These are phyloP conservation scores for Citrus unshiu DNA, from an alignment of 345 rosid species.

Conservation along the genomic window DNA sequence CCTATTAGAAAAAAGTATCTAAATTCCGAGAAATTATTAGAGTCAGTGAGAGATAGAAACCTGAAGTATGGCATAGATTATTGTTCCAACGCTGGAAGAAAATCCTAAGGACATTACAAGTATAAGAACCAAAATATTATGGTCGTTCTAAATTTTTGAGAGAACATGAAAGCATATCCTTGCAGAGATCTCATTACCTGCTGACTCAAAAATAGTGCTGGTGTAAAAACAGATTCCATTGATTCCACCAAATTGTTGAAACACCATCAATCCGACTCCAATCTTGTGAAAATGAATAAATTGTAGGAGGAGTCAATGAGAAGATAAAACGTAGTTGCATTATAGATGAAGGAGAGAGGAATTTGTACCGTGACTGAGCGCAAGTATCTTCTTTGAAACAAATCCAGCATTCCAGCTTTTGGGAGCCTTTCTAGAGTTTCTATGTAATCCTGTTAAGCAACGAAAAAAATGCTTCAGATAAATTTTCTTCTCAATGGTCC, in stretches of 20 bases:
- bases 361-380: conserved; percentile 59
- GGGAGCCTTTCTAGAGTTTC: conserved; percentile 70
- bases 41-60: conserved; percentile 27
- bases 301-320: neutral
- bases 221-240: conserved; percentile 80
- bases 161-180: too few species aligned
- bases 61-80: conserved; percentile 82
- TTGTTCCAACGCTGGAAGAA: conserved; percentile 64
- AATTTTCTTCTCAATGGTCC: neutral
- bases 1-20: neutral
- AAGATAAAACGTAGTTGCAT: neutral
- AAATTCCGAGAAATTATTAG: conserved; percentile 1
- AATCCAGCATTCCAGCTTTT: conserved; percentile 61
- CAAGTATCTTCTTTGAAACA: conserved; percentile 71
- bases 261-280: conserved; percentile 85
- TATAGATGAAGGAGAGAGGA: neutral
- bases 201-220: conserved; percentile 71
- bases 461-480: neutral
- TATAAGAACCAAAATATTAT: neutral
- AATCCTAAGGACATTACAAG: conserved; percentile 47
- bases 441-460: conserved; percentile 61
- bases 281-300: conserved; percentile 45
- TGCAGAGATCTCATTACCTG: conserved; percentile 41
- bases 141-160: too few species aligned
- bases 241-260: conserved; percentile 94